Base-by-base conservation (phyloP, 164 flowering plant genomes). In the Tetrastigma voinierianum region DNA sequence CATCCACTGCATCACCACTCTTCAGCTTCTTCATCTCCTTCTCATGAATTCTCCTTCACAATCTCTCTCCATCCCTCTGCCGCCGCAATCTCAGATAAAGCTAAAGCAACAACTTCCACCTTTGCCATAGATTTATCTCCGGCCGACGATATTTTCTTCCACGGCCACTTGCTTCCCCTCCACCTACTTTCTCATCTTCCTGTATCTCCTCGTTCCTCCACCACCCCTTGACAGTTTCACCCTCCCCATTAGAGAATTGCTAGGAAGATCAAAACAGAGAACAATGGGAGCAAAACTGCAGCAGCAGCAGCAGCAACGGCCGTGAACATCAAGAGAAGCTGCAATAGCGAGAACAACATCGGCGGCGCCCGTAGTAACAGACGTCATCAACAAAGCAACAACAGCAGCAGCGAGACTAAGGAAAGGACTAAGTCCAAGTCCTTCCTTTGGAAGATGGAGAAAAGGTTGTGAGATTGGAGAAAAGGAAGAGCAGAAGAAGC, bases 1-100 rank as follows among this genome's bases (percentile, higher is more conserved):
- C 46, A 52, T 18, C 65, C 18, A 32, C 63, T 19, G 64, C 81
- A 4, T 66, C 83, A 24, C 76, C 86, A 13, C 73, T n/a, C 89
- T 23, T 84, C 96, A 17, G 21, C 90, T 10, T 73, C 96, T 47
- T 79, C 93, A 10, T 90, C 97, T 57, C 97, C 98, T 59, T 74
- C 97, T n/a, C 98, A 84, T 75, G 98, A 93, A 65, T 93, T 93
- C 80, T 86, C 96, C 72, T 93, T 93, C 88, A 83, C 96, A 43
- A 74, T 86, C 65, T 81, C 98, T 49, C 84, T 87, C 52, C 87
- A 80, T 58, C 78, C 84, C 17, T 66, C 88, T 13, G 57, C 85
- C 4, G 20, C 78, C 10, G 53, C 70, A 47, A 44, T 40, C 4
- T 49, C 67, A 16, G 63, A 74, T 64, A 66, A 70, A 45, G 20